Evolutionary conservation across 169 alveolate genomes (phyloP).

Genomic region (Plasmodium gonderi): DNA sequence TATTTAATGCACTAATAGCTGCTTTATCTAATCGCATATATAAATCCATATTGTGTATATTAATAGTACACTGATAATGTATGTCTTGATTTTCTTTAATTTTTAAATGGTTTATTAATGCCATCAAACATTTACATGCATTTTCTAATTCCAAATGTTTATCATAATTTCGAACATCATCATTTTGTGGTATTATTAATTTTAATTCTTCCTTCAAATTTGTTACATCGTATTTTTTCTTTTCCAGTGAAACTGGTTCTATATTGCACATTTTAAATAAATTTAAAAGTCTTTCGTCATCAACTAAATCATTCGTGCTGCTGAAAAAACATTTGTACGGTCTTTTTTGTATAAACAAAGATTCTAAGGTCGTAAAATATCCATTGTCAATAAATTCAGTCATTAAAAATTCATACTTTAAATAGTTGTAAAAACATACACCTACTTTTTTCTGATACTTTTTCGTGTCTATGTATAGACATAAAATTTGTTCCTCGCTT

Average conservation of each 20-base stretch:
- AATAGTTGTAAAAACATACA: conserved; percentile 68
- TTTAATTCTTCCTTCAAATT: conserved; percentile 78
- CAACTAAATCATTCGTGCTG: conserved; percentile 72
- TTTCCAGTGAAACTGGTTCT: conserved; percentile 27
- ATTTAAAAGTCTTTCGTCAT: conserved; percentile 69
- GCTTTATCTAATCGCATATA: conserved; percentile 85
- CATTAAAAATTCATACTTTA: conserved; percentile 70
- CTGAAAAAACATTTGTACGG: conserved; percentile 65
- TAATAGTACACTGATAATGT: conserved; percentile 78
- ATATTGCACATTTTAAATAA: conserved; percentile 58
- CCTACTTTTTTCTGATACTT: conserved; percentile 69
- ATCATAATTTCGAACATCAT: conserved; percentile 80
- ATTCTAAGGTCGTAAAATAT: conserved; percentile 68
- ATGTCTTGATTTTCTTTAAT: conserved; percentile 69
- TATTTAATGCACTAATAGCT: conserved; percentile 82
- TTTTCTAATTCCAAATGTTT: conserved; percentile 77
- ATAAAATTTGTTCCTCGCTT: conserved; percentile 46
- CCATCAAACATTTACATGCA: conserved; percentile 79
- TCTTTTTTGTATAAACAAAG: conserved; percentile 66
- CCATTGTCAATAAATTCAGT: conserved; percentile 75
- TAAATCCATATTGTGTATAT: conserved; percentile 76
- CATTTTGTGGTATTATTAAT: conserved; percentile 76
- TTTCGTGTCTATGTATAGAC: conserved; percentile 61
- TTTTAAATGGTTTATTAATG: conserved; percentile 77
- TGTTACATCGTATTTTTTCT: conserved; percentile 71